These are phyloP conservation scores for Tolypocladium sp. DNA, from an alignment of 2,329 filamentous ascomycete species.

Conservation along the genomic window DNA sequence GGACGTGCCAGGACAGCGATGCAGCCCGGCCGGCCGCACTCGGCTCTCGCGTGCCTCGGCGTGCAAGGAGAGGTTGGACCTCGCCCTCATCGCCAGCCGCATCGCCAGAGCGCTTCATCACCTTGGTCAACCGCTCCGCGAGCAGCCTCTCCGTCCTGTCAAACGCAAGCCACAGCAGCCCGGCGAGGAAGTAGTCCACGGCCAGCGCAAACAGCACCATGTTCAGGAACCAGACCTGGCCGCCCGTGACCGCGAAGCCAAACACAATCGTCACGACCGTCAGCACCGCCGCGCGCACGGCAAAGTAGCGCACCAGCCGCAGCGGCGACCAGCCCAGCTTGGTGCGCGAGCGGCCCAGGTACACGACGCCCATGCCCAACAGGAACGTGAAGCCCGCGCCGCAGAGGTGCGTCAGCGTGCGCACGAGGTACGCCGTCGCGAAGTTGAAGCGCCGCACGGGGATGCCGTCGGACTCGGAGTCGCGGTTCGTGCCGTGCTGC, in stretches of 20 bases:
- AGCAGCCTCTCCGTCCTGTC: conserved; percentile 23
- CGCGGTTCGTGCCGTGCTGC: conserved; percentile 28
- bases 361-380: conserved; percentile 35
- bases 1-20: conserved; percentile 28
- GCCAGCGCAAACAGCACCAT: conserved; percentile 33
- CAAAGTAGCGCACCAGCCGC: conserved; percentile 28
- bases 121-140: conserved; percentile 12
- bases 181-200: conserved; percentile 34
- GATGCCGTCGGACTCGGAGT: conserved; percentile 24
- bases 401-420: conserved; percentile 34
- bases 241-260: conserved; percentile 21
- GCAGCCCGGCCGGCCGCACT: conserved; percentile 2
- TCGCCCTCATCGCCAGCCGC: conserved; percentile 12
- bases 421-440: conserved; percentile 25
- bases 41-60: not conserved
- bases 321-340: conserved; percentile 27
- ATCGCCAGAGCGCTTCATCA: conserved; percentile 4
- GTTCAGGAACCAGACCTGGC: conserved; percentile 32
- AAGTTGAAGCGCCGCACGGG: conserved; percentile 27
- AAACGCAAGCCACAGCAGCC: conserved; percentile 29
- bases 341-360: conserved; percentile 31
- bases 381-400: conserved; percentile 35
- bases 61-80: conserved; percentile 20
- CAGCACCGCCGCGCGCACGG: conserved; percentile 24
- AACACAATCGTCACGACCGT: conserved; percentile 21